These are phyloP conservation scores for Erodium maritimum DNA, from an alignment of 345 rosid genomes.

Conservation along the genomic window DNA sequence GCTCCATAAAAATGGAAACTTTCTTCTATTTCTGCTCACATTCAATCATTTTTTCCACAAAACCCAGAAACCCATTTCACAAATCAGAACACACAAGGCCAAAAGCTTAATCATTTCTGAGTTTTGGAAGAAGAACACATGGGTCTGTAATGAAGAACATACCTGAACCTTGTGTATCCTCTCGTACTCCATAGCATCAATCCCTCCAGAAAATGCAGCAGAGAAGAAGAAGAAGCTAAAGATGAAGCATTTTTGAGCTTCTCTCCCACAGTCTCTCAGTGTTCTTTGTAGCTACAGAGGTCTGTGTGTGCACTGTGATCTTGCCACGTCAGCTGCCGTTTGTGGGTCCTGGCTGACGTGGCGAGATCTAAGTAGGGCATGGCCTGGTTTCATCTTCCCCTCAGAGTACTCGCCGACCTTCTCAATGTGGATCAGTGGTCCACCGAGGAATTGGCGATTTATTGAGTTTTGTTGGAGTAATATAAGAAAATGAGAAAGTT, in stretches of 20 bases:
- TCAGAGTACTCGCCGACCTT: not conserved
- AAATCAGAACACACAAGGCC: not conserved
- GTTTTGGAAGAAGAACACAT: too few species aligned
- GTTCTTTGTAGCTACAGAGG: not conserved
- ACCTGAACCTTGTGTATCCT: slow-evolving; percentile 87
- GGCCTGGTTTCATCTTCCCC: not conserved
- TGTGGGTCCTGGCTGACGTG: not conserved
- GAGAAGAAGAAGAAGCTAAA: not conserved
- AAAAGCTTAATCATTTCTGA: not conserved
- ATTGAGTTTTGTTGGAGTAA: too few species aligned
- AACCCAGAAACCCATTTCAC: slow-evolving; percentile 1
- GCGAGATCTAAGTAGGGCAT: not conserved
- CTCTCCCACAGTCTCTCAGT: not conserved
- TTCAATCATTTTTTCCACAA: not conserved
- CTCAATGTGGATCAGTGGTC: not conserved
- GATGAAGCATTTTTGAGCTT: too few species aligned
- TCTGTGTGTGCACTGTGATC: not conserved
- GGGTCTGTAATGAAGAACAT: not conserved
- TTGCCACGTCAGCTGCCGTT: not conserved
- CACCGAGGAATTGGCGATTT: too few species aligned
- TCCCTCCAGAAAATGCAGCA: slow-evolving; percentile 5
- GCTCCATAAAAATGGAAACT: not conserved
- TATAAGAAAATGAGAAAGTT: slow-evolving; percentile 12
- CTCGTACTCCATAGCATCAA: slow-evolving; percentile 82
- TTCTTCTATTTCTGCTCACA: not conserved